Evolutionary conservation across 2,329 filamentous ascomycete genomes (phyloP).

Genomic region (Alternaria hordeiaustralica): DNA sequence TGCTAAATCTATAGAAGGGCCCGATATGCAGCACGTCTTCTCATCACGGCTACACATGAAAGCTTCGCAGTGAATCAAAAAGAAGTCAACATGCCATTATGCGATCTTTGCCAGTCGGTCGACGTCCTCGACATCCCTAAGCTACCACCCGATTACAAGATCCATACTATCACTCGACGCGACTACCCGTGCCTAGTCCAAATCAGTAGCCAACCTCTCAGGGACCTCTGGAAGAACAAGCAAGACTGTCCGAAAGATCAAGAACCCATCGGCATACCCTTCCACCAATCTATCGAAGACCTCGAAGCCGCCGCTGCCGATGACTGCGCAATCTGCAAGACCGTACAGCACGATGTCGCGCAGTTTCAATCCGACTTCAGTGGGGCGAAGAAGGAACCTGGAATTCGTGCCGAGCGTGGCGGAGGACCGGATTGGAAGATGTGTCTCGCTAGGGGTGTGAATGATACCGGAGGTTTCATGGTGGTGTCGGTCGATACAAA

Average conservation of each 20-base stretch:
- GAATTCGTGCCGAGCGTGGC: background rate
- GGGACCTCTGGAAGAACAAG: background rate
- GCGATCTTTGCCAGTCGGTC: background rate
- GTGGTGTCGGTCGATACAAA: background rate
- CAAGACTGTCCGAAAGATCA: background rate
- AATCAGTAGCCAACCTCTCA: background rate
- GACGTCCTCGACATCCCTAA: background rate
- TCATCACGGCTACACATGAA: background rate
- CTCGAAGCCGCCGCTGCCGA: background rate
- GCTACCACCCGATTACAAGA: background rate
- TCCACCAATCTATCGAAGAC: background rate
- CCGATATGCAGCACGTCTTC: background rate
- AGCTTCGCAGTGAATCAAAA: background rate
- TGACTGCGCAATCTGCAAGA: background rate
- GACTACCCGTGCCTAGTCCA: background rate
- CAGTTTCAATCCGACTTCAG: background rate
- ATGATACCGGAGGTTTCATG: background rate
- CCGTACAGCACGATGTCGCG: background rate
- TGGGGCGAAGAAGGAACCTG: background rate
- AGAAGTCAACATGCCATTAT: background rate
- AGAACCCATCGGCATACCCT: background rate
- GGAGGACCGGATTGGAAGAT: background rate
- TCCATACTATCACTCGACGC: background rate
- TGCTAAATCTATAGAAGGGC: background rate
- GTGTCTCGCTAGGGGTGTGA: background rate